Percentiles rank a stretch among this genome's conserved stretches.
These are phyloP conservation scores for Choanephora cucurbitarum DNA, from an alignment of 371 early-diverging fungal species.

Conservation along the genomic window DNA sequence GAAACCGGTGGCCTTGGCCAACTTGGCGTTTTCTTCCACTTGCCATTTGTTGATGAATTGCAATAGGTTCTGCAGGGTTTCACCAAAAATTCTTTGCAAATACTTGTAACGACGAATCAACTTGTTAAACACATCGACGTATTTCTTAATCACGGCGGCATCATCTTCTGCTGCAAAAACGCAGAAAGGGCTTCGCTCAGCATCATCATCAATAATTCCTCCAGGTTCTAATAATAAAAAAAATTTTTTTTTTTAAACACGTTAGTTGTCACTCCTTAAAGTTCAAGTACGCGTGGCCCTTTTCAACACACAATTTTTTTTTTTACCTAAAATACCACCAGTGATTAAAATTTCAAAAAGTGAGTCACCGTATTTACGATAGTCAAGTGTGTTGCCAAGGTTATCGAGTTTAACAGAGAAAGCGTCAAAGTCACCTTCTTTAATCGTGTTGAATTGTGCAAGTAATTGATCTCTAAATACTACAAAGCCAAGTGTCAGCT, in stretches of 20 bases:
- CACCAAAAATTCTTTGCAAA: conserved; percentile 84
- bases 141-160: conserved; percentile 67
- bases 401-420: conserved; percentile 76
- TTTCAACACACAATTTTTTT: too few relatives aligned
- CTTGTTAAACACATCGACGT: conserved; percentile 82
- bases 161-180: conserved; percentile 78
- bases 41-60: conserved; percentile 88
- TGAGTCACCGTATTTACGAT: conserved; percentile 91
- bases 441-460: conserved; percentile 56
- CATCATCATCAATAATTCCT: conserved; percentile 83
- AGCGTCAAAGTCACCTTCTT: conserved; percentile 72
- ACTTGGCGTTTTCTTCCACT: conserved; percentile 73
- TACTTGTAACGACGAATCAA: conserved; percentile 93
- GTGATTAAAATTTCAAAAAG: conserved; percentile 91
- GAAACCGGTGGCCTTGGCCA: conserved; percentile 79
- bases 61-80: conserved; percentile 80
- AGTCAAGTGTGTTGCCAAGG: conserved; percentile 87
- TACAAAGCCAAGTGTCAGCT: too few relatives aligned
- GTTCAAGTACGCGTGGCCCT: too few relatives aligned
- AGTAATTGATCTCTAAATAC: conserved; percentile 79
- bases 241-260: neutral
- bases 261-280: neutral
- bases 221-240: conserved; percentile 73
- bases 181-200: conserved; percentile 81
- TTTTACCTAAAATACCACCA: conserved; percentile 84